Conservation (phyloP, 345 rosid genomes). For the Trapa bicornis region DNA sequence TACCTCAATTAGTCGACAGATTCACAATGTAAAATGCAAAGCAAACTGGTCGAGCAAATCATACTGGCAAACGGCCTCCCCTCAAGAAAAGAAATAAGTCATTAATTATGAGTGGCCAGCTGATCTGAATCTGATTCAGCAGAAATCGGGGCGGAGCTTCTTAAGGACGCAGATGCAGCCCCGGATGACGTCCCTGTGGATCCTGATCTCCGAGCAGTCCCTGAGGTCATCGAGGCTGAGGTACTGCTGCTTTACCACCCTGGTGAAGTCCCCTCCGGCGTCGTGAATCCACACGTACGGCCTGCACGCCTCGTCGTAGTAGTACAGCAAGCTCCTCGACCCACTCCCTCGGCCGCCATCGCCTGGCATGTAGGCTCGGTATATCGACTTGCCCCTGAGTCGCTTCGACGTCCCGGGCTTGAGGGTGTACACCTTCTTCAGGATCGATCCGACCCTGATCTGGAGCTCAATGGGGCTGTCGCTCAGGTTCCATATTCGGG, state of each 20-base stretch:
- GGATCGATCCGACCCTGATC: constrained; percentile 68
- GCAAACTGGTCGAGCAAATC: too few relatives aligned
- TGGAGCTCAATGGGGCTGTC: constrained; percentile 67
- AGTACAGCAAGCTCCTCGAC: constrained; percentile 50
- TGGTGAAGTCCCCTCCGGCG: constrained; percentile 50
- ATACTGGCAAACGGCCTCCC: too few relatives aligned
- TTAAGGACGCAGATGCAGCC: constrained; percentile 68
- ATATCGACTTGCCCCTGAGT: constrained; percentile 57
- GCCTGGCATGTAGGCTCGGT: constrained; percentile 50
- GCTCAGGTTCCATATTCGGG: constrained; percentile 66
- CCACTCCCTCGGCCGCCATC: constrained; percentile 17
- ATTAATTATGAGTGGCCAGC: too few relatives aligned
- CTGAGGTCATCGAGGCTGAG: constrained; percentile 72
- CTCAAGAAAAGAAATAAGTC: too few relatives aligned
- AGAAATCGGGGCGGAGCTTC: constrained; percentile 59
- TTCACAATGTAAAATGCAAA: too few relatives aligned
- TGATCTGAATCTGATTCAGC: constrained; percentile 14
- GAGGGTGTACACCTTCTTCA: constrained; percentile 64
- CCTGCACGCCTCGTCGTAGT: constrained; percentile 59
- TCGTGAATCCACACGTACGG: constrained; percentile 87
- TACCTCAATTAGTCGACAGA: too few relatives aligned
- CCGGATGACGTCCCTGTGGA: constrained; percentile 52
- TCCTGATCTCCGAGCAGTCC: constrained; percentile 69
- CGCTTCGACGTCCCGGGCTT: constrained; percentile 77
- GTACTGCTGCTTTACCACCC: constrained; percentile 87